Evolutionary conservation across 768 basidiomycete genomes (phyloP).

Genomic region (Cyathus striatus): DNA sequence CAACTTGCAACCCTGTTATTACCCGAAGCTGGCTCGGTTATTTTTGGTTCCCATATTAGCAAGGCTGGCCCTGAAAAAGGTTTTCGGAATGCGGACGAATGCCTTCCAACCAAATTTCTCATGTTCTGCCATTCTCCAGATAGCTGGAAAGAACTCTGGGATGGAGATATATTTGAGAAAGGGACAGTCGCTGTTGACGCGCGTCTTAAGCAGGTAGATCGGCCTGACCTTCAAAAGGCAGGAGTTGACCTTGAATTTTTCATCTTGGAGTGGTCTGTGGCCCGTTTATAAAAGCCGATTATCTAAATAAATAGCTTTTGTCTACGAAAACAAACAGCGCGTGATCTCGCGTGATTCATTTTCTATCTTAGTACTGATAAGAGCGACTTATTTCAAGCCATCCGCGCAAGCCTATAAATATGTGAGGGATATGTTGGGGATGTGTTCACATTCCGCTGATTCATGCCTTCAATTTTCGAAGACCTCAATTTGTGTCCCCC

Average conservation of each 20-base stretch:
- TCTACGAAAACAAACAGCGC: no score
- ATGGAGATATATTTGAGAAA: slow-evolving; percentile 7
- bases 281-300: background rate
- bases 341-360: no score
- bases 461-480: background rate
- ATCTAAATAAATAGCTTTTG: no score
- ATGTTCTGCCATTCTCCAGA: slow-evolving; percentile 10
- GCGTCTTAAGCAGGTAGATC: background rate
- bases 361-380: no score
- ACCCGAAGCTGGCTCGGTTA: slow-evolving; percentile 25
- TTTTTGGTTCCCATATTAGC: slow-evolving; percentile 31
- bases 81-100: slow-evolving; percentile 3
- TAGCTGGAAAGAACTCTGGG: slow-evolving; percentile 7
- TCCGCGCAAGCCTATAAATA: no score
- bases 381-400: no score
- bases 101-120: background rate
- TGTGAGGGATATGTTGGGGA: no score
- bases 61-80: slow-evolving; percentile 28
- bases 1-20: slow-evolving; percentile 25
- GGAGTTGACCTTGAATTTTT: background rate
- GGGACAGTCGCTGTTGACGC: slow-evolving; percentile 7
- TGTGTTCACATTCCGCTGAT: no score
- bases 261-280: background rate
- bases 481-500: slow-evolving; percentile 2
- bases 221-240: background rate